Percentiles rank a stretch among this genome's conserved stretches.
Conservation (phyloP, 2,329 filamentous ascomycete species). For the Dactylonectria estremocensis region DNA sequence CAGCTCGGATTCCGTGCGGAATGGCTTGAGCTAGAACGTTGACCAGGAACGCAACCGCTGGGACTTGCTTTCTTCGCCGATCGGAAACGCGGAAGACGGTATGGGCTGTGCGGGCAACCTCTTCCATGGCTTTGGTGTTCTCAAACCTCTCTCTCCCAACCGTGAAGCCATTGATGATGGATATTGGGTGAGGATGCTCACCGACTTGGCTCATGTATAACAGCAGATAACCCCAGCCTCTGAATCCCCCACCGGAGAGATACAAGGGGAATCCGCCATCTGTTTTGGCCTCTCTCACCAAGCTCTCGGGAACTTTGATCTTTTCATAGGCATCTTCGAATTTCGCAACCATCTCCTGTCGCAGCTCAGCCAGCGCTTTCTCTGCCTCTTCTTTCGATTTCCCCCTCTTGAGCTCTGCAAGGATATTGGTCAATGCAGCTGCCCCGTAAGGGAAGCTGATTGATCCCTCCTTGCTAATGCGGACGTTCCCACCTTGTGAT, state of each 20-base stretch:
- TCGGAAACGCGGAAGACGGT: slow-evolving; percentile 33
- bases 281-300: slow-evolving; percentile 16
- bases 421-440: slow-evolving; percentile 29
- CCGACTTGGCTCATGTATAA: slow-evolving; percentile 30
- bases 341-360: slow-evolving; percentile 25
- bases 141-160: slow-evolving; percentile 31
- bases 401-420: slow-evolving; percentile 23
- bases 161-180: slow-evolving; percentile 32
- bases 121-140: slow-evolving; percentile 34
- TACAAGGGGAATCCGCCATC: slow-evolving; percentile 33
- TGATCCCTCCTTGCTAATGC: slow-evolving; percentile 34
- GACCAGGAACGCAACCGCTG: slow-evolving; percentile 31
- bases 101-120: slow-evolving; percentile 33
- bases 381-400: slow-evolving; percentile 33
- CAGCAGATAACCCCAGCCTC: slow-evolving; percentile 36
- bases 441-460: slow-evolving; percentile 34
- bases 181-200: slow-evolving; percentile 26
- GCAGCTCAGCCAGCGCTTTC: slow-evolving; percentile 20
- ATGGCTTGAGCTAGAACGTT: slow-evolving; percentile 30
- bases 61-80: slow-evolving; percentile 32
- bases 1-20: slow-evolving; percentile 30
- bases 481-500: slow-evolving; percentile 31
- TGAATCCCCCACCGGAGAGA: slow-evolving; percentile 31
- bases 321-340: slow-evolving; percentile 31
- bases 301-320: slow-evolving; percentile 23